Base-by-base conservation (phyloP, 208 protist genomes). In the Tetramitus jugosus region DNA sequence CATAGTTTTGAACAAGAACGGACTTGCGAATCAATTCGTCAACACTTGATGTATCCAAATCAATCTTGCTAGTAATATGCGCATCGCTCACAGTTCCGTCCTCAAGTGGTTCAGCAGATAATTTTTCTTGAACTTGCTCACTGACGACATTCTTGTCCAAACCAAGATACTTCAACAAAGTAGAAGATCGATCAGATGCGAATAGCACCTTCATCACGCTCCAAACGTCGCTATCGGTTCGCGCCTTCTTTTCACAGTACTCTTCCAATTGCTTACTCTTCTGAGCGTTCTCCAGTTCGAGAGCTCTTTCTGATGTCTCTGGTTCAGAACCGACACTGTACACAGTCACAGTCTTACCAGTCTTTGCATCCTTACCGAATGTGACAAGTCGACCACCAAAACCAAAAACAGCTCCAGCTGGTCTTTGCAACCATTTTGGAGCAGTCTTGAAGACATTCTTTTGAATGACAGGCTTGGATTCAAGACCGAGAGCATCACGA, bases 381-480 rank as follows among this genome's bases (percentile, higher is more conserved):
- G 76, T 64, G 29, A 82, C 82, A 14, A 94, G 60, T 61, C 85
- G 81, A 26, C 90, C 90, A 64, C 91, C 91, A 81, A 93, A 94
- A 33, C 87, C 88, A 81, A 93, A 94, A 13, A 81, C n/a, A 26
- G 83, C 89, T 62, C 88, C 85, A 37, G 43, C 76, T 52, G 89
- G 88, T 52, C 88, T 81, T 14, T 84, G 74, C 17, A 90, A 69
- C 86, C 86, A 92, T n/a, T 87, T 89, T 37, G 87, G 88, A 14
- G 84, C 78, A 10, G 76, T 64, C 26, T 82, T 75, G 42, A 77
- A 77, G 29, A 77, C 60, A 6, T 74, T 23, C 17, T 62, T 62
- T 17, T 40, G 60, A 40, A 39, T 65, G 23, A 26, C 31, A 35
- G 14, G 56, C 2, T 20, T 31, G n/a, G 10, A 31, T 35, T 62